phyloP scores from a whole-genome alignment of 495 filamentous ascomycete genomes.

The Hamigera avellanea region DNA sequence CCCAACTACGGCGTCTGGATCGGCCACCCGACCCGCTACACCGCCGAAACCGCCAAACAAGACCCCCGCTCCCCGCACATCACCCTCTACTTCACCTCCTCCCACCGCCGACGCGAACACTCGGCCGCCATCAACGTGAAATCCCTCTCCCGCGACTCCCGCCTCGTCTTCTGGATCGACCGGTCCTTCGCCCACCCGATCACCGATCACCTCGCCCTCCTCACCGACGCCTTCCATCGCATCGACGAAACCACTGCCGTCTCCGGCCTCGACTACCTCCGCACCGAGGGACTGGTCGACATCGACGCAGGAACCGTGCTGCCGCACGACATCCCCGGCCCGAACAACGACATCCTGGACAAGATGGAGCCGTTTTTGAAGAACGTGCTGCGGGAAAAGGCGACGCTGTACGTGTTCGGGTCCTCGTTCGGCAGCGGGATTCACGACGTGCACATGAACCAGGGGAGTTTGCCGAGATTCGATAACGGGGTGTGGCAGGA shows the following conservation, averaged over 20 bases:
- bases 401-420: conserved; percentile 22
- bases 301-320: conserved; percentile 11
- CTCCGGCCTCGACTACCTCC: no score
- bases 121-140: conserved; percentile 20
- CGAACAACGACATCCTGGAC: conserved; percentile 23
- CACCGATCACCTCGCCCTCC: conserved; percentile 8
- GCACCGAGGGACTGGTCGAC: conserved; percentile 4
- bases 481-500: conserved; percentile 28
- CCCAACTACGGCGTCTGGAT: conserved; percentile 20
- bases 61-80: conserved; percentile 18
- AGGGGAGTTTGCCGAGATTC: conserved; percentile 21
- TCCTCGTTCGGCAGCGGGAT: conserved; percentile 24
- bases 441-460: conserved; percentile 35
- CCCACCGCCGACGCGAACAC: conserved; percentile 6
- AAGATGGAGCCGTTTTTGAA: conserved; percentile 22
- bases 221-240: conserved; percentile 15
- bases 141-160: conserved; percentile 12
- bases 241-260: not conserved
- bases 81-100: conserved; percentile 15
- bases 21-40: conserved; percentile 12
- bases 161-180: conserved; percentile 17
- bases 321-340: conserved; percentile 9
- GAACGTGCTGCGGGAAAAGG: conserved; percentile 19
- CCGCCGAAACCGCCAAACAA: conserved; percentile 10
- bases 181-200: conserved; percentile 14